phyloP scores from a whole-genome alignment of 192 early-diverging fungal species.

The Gryganskiella cystojenkinii region DNA sequence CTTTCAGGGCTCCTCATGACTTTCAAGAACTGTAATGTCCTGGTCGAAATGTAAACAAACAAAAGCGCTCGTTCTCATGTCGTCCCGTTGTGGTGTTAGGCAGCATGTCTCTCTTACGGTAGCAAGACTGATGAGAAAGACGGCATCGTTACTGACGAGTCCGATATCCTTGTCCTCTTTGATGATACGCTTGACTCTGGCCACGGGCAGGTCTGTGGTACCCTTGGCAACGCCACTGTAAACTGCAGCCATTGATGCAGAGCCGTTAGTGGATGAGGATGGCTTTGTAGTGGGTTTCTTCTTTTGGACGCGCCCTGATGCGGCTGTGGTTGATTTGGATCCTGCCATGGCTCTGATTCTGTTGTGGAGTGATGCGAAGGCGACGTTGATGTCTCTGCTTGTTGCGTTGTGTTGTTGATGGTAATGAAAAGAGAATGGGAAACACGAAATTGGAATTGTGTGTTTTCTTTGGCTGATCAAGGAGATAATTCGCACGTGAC shows the following conservation, averaged over 20 bases:
- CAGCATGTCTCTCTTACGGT: constrained; percentile 57
- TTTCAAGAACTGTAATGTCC: neutral
- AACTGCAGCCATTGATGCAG: neutral
- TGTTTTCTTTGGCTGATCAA: too few relatives aligned
- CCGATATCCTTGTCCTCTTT: constrained; percentile 81
- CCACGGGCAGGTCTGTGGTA: constrained; percentile 65
- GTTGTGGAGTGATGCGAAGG: too few relatives aligned
- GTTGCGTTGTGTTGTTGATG: neutral
- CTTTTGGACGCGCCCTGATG: constrained; percentile 38
- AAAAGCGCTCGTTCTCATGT: neutral
- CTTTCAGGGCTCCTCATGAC: neutral
- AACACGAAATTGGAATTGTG: too few relatives aligned
- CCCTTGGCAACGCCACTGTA: constrained; percentile 55
- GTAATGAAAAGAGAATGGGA: neutral
- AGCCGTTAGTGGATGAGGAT: constrained; percentile 1
- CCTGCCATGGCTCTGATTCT: neutral
- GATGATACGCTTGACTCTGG: constrained; percentile 77
- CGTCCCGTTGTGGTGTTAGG: neutral
- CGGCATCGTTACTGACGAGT: constrained; percentile 73
- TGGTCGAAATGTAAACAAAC: neutral
- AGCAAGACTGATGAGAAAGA: constrained; percentile 72
- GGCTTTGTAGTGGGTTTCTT: constrained; percentile 12
- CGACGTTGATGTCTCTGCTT: too few relatives aligned
- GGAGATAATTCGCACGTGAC: too few relatives aligned
- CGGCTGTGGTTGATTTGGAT: constrained; percentile 8